Evolutionary conservation across 2,329 filamentous ascomycete species (phyloP).

Genomic region (Hypoxylon sp.): DNA sequence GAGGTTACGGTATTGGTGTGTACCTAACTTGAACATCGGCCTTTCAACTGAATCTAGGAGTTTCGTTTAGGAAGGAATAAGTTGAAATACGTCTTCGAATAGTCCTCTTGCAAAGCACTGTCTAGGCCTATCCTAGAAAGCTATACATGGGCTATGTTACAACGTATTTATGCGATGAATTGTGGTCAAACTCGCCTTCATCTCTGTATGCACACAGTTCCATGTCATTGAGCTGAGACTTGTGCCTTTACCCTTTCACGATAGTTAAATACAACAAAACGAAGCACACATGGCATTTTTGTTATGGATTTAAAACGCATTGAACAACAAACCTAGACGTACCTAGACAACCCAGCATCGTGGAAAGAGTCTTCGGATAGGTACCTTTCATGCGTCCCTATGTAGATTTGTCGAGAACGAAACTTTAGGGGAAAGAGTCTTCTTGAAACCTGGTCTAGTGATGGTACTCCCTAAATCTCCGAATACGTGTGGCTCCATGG

Average conservation of each 20-base stretch:
- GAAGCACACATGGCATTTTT: neutral
- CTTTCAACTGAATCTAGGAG: neutral
- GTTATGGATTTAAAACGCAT: neutral
- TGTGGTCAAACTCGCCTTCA: neutral
- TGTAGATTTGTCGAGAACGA: neutral
- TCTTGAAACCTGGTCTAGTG: conserved; percentile 19
- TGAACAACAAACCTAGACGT: neutral
- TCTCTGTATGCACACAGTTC: neutral
- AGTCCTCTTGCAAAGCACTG: conserved; percentile 9
- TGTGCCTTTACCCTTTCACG: neutral
- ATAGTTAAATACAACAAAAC: neutral
- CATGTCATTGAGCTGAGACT: neutral
- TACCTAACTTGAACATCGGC: conserved; percentile 45
- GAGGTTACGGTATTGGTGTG: conserved; percentile 47
- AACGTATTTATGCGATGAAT: conserved; percentile 20
- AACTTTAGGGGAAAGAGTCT: conserved; percentile 6
- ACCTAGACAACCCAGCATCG: neutral
- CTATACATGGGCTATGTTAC: conserved; percentile 3
- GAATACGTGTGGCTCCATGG: conserved; percentile 14
- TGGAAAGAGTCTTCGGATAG: conserved; percentile 5
- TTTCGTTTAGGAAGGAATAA: neutral
- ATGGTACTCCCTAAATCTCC: conserved; percentile 38
- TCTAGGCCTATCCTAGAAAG: conserved; percentile 14
- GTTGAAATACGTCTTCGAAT: conserved; percentile 6
- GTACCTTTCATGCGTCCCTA: neutral